Percentiles rank a stretch among this genome's conserved stretches.
Conservation (phyloP, 805 yeast genomes). For the Cyberlindnera petersonii region DNA sequence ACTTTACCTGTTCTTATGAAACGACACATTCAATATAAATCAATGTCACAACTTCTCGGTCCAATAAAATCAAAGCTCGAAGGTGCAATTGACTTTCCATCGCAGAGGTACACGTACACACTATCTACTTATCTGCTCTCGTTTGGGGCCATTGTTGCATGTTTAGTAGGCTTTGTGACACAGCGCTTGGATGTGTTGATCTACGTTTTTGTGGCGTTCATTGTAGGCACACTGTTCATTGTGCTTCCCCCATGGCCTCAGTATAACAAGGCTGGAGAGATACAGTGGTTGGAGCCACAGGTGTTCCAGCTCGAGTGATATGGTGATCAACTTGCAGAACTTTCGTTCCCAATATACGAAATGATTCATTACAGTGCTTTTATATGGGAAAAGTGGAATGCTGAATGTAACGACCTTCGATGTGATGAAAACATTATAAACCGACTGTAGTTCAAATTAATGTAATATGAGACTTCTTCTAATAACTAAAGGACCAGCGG, state of each 20-base stretch:
- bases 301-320: slow-evolving; percentile 10
- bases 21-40: neutral
- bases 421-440: too few relatives aligned
- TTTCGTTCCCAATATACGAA: too few relatives aligned
- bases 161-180: slow-evolving; percentile 11
- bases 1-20: neutral
- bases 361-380: too few relatives aligned
- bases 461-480: neutral
- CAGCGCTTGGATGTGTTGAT: slow-evolving; percentile 9
- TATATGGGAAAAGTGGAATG: too few relatives aligned
- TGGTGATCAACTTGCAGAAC: too few relatives aligned
- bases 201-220: neutral
- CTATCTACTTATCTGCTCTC: slow-evolving; percentile 6
- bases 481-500: too few relatives aligned
- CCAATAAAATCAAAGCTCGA: slow-evolving; percentile 11
- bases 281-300: slow-evolving; percentile 19
- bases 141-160: slow-evolving; percentile 12
- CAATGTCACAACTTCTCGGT: slow-evolving; percentile 7
- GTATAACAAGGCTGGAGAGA: slow-evolving; percentile 9
- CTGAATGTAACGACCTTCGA: too few relatives aligned
- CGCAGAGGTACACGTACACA: slow-evolving; percentile 14
- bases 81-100: slow-evolving; percentile 20
- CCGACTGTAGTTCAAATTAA: too few relatives aligned
- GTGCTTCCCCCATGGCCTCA: slow-evolving; percentile 22
- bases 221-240: slow-evolving; percentile 7